phyloP scores from a whole-genome alignment of 306 rosid species.

The Dryas drummondii region DNA sequence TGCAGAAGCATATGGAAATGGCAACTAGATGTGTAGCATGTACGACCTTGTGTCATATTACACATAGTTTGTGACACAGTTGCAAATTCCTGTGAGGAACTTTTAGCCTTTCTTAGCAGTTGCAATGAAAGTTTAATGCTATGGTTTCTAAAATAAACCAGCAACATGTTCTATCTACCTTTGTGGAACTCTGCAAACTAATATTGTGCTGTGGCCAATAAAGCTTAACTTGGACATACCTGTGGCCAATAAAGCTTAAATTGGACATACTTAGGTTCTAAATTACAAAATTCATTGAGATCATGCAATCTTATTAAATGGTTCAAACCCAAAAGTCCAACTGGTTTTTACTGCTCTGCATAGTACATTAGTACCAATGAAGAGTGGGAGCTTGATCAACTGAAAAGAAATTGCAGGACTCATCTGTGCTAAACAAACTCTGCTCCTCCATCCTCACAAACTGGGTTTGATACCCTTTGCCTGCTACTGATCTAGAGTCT shows the following conservation, averaged over 20 bases:
- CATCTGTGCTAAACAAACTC: slow-evolving; percentile 41
- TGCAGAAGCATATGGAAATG: neutral
- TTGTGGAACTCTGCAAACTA: neutral
- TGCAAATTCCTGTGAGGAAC: too few relatives aligned
- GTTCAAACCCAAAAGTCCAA: neutral
- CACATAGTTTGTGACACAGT: neutral
- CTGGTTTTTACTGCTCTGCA: slow-evolving; percentile 27
- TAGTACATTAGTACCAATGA: slow-evolving; percentile 44
- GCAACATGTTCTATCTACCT: neutral
- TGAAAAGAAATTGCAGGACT: slow-evolving; percentile 60
- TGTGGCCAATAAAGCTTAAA: neutral
- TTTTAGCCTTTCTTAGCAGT: neutral
- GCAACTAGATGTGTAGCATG: neutral
- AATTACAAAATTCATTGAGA: slow-evolving; percentile 9
- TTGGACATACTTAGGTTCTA: neutral
- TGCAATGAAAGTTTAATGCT: neutral
- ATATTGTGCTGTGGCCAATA: neutral
- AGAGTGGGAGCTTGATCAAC: slow-evolving; percentile 79
- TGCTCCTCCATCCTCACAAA: slow-evolving; percentile 54
- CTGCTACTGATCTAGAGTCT: slow-evolving; percentile 42
- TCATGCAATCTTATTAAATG: neutral
- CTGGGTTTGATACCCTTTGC: slow-evolving; percentile 37
- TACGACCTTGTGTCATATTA: neutral
- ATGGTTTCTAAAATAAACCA: slow-evolving; percentile 1
- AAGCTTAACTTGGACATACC: too few relatives aligned